A percentile compares a stretch with the other conserved stretches of the same genome.
Evolutionary conservation across 1,284 basidiomycete genomes (phyloP).

Genomic region (Malassezia arunalokei): DNA sequence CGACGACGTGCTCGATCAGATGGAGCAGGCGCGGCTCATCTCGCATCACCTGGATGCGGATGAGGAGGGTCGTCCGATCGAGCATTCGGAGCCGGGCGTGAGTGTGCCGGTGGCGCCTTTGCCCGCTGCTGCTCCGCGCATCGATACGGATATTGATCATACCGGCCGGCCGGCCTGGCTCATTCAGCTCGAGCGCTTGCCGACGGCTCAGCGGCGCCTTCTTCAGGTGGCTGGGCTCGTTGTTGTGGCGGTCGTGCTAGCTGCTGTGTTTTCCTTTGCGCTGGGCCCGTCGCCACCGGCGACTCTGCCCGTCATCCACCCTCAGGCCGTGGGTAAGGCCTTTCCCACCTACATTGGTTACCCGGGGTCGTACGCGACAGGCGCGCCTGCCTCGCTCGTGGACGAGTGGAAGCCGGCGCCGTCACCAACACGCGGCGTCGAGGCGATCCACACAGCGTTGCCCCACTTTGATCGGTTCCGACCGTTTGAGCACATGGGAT

Average conservation of each 20-base stretch:
- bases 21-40: neutral
- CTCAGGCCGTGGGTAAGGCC: constrained; percentile 26
- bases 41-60: constrained; percentile 13
- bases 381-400: constrained; percentile 28
- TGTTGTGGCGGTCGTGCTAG: constrained; percentile 6
- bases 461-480: constrained; percentile 26
- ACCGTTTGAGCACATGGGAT: constrained; percentile 43
- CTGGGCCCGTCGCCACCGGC: constrained; percentile 14
- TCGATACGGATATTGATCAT: constrained; percentile 4
- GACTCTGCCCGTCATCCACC: constrained; percentile 14
- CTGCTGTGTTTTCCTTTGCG: constrained; percentile 28
- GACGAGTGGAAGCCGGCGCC: constrained; percentile 30
- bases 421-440: constrained; percentile 22
- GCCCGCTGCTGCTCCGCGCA: neutral
- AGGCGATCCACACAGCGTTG: constrained; percentile 33
- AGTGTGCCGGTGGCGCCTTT: neutral
- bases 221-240: neutral
- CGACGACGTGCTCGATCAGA: neutral
- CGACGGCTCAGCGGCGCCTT: neutral
- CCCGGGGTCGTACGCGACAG: constrained; percentile 34
- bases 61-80: constrained; percentile 4
- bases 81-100: constrained; percentile 7
- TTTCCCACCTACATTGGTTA: constrained; percentile 35
- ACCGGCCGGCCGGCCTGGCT: constrained; percentile 15
- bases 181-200: neutral